Evolutionary conservation across 805 yeast genomes (phyloP), one percentile per base, ranked within the genome.

Genomic region (Zygotorulaspora danielsina): DNA sequence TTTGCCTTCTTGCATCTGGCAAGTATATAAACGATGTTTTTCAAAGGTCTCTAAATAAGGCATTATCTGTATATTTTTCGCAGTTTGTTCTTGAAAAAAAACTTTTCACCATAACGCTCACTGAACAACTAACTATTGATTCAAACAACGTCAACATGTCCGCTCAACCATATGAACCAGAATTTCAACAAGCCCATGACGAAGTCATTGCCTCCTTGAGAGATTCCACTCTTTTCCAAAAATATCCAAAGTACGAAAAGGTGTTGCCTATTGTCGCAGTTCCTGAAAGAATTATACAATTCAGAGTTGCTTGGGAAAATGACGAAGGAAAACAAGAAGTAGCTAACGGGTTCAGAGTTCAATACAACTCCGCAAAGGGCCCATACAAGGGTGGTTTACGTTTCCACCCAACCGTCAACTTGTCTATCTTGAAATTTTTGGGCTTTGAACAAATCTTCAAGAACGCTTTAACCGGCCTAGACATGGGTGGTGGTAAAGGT

Each of bases 401-500:
- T 71, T 84, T 90, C 79, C 97, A 90, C 75, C 97, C 97, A 60
- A 74, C 95, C 41, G 98, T 90, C 57, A 93, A 89, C 72, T 76
- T 90, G 60, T 87, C 96, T 42, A 86, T 90, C 67, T 78, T 90
- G 65, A 90, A 90, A 75, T 90, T 90, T 72, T 76, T 90, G 63
- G 98, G 97, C 60, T 90, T 86, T 69, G 98, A 90, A 75, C 98
- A 90, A 73, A 88, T 88, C 68, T 93, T 90, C 79, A 90, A 90
- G 79, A 90, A 90, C 65, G 97, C 98, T 37, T 76, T 90, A 61
- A 90, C 98, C 57, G 97, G 97, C 61, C 78, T 89, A 58, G 78
- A 81, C 78, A 89, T 90, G 84, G 98, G 98, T 67, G 98, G 98
- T 75, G 98, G 96, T 72, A 90, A 90, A 69, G 98, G 98, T 78